A percentile compares a stretch with the other conserved stretches of the same genome.
Conservation (phyloP, 192 early-diverging fungal genomes). For the Thamnidium elegans region DNA sequence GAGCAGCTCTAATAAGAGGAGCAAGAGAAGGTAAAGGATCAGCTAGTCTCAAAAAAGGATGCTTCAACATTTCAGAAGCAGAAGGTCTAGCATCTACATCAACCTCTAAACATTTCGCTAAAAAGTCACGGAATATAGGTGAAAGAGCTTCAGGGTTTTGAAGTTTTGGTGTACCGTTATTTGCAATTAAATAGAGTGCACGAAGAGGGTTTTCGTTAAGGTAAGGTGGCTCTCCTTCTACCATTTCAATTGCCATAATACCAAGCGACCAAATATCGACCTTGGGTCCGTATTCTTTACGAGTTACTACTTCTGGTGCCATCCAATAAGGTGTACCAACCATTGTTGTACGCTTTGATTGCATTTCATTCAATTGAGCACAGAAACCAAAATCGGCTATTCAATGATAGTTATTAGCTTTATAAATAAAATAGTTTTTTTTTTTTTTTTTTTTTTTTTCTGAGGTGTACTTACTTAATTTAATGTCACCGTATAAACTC, state of each 20-base stretch:
- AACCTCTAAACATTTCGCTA: slow-evolving; percentile 55
- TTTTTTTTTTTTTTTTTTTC: neutral
- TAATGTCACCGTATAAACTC: slow-evolving; percentile 69
- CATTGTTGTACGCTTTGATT: slow-evolving; percentile 75
- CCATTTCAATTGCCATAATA: slow-evolving; percentile 78
- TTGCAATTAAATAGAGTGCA: slow-evolving; percentile 73
- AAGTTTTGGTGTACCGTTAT: slow-evolving; percentile 73
- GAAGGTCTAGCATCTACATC: slow-evolving; percentile 58
- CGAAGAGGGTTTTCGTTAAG: slow-evolving; percentile 66
- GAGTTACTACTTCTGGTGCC: slow-evolving; percentile 86
- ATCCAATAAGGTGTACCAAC: slow-evolving; percentile 72
- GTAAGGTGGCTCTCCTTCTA: slow-evolving; percentile 76
- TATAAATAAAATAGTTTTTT: neutral
- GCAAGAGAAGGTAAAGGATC: slow-evolving; percentile 56
- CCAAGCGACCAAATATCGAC: slow-evolving; percentile 75
- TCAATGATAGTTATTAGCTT: neutral
- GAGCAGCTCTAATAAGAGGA: slow-evolving; percentile 53
- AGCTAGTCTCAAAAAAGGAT: slow-evolving; percentile 56
- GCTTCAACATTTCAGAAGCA: slow-evolving; percentile 55
- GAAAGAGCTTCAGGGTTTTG: slow-evolving; percentile 58
- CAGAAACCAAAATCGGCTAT: slow-evolving; percentile 87
- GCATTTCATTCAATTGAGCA: slow-evolving; percentile 72
- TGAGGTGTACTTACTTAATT: slow-evolving; percentile 49
- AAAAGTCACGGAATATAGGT: slow-evolving; percentile 56
- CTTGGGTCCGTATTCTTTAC: slow-evolving; percentile 75